These are phyloP conservation scores for Mucor plumbeus DNA, from an alignment of 371 early-diverging fungal genomes.

Conservation along the genomic window DNA sequence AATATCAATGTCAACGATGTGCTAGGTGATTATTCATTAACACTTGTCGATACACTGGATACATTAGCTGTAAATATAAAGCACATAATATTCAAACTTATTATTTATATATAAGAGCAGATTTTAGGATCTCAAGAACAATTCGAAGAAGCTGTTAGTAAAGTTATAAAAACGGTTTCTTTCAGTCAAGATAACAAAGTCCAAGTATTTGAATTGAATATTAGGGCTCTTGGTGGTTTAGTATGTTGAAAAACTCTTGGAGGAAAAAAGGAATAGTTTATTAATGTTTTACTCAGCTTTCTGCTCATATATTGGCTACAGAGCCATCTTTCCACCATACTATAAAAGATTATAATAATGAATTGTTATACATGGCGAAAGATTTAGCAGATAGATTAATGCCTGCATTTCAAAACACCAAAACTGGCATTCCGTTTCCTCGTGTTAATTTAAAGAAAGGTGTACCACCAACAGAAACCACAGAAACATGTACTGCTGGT, in stretches of 20 bases:
- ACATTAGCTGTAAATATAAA: conserved; percentile 71
- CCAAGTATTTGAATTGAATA: conserved; percentile 95
- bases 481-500: conserved; percentile 91
- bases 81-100: background rate
- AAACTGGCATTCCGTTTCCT: conserved; percentile 88
- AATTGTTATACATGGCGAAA: conserved; percentile 76
- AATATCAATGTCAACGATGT: conserved; percentile 87
- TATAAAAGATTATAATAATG: conserved; percentile 70
- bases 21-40: conserved; percentile 89
- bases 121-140: conserved; percentile 70
- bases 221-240: conserved; percentile 90
- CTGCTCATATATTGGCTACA: conserved; percentile 87
- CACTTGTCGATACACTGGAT: conserved; percentile 90
- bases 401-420: conserved; percentile 85
- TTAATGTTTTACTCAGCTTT: conserved; percentile 47
- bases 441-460: conserved; percentile 85
- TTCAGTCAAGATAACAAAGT: conserved; percentile 88
- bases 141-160: conserved; percentile 76
- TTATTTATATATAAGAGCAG: conserved; percentile 27
- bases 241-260: conserved; percentile 34
- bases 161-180: conserved; percentile 67
- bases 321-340: conserved; percentile 64
- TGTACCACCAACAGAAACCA: conserved; percentile 68
- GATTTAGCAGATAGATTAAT: conserved; percentile 89
- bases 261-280: background rate